Conservation (phyloP, 2,329 filamentous ascomycete genomes). For the Ascocoryne sarcoides region DNA sequence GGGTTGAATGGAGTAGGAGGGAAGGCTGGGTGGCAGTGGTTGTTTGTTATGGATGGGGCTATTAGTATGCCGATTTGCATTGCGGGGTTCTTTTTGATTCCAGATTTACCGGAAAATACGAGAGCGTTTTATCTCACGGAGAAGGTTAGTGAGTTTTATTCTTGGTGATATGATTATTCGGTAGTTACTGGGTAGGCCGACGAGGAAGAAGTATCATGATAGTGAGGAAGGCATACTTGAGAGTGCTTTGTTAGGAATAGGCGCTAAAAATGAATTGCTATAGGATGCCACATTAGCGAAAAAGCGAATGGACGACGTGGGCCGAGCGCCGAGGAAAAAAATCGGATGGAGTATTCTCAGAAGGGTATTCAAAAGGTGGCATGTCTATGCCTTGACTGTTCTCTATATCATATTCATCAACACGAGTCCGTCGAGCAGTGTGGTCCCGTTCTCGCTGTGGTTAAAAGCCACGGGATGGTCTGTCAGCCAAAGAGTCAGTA, state of each 20-base stretch:
- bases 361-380: conserved; percentile 30
- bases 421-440: conserved; percentile 27
- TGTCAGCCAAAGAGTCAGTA: conserved; percentile 31
- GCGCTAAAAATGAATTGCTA: too few species aligned
- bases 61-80: conserved; percentile 27
- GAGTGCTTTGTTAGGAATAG: too few species aligned
- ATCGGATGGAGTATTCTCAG: conserved; percentile 20
- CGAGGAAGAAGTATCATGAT: too few species aligned
- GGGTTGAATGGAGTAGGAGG: conserved; percentile 33
- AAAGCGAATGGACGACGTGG: conserved; percentile 22
- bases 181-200: too few species aligned
- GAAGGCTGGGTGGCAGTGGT: conserved; percentile 38
- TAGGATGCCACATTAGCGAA: conserved; percentile 15
- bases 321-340: conserved; percentile 21
- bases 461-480: conserved; percentile 35
- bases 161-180: too few species aligned
- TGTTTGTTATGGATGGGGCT: conserved; percentile 38
- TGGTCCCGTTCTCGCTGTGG: conserved; percentile 33
- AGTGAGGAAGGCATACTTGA: too few species aligned
- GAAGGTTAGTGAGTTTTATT: too few species aligned
- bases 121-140: conserved; percentile 20
- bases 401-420: conserved; percentile 35
- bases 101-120: conserved; percentile 24
- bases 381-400: conserved; percentile 30
- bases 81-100: conserved; percentile 24